A percentile compares a stretch with the other conserved stretches of the same genome.
phyloP scores from a whole-genome alignment of 2,329 filamentous ascomycete species.

The Lecanicillium sp. region DNA sequence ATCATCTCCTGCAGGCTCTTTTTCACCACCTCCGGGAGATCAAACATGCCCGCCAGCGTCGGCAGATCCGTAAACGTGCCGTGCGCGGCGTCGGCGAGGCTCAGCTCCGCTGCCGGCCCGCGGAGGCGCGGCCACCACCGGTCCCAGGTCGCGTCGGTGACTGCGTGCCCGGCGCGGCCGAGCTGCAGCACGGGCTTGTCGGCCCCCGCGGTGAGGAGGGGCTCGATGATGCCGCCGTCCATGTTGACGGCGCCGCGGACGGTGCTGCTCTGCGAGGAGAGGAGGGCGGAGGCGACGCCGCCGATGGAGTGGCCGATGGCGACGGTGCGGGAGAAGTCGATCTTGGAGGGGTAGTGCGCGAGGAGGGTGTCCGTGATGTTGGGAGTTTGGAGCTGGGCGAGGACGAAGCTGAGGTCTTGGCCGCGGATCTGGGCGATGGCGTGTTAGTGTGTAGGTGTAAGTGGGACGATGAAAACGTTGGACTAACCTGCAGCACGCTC shows the following conservation, averaged over 20 bases:
- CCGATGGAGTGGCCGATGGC: conserved; percentile 33
- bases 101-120: conserved; percentile 15
- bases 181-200: conserved; percentile 19
- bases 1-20: neutral
- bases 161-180: conserved; percentile 15
- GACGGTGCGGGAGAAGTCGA: conserved; percentile 17
- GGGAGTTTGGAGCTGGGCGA: conserved; percentile 23
- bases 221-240: conserved; percentile 28
- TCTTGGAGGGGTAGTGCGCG: conserved; percentile 16
- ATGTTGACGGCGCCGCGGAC: conserved; percentile 31
- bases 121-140: conserved; percentile 17
- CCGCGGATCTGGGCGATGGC: conserved; percentile 21
- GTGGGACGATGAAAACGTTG: neutral
- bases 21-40: conserved; percentile 1
- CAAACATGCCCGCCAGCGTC: conserved; percentile 11
- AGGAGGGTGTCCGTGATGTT: neutral
- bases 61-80: conserved; percentile 19
- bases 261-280: conserved; percentile 24
- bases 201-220: conserved; percentile 18
- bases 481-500: conserved; percentile 1
- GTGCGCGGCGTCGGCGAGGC: conserved; percentile 18
- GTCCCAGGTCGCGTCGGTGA: conserved; percentile 19
- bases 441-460: neutral
- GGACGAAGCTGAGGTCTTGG: conserved; percentile 29
- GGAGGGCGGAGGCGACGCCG: conserved; percentile 27